A percentile compares a stretch with the other conserved stretches of the same genome.
Evolutionary conservation across 2,329 filamentous ascomycete genomes (phyloP).

Genomic region (Claviceps sp.): DNA sequence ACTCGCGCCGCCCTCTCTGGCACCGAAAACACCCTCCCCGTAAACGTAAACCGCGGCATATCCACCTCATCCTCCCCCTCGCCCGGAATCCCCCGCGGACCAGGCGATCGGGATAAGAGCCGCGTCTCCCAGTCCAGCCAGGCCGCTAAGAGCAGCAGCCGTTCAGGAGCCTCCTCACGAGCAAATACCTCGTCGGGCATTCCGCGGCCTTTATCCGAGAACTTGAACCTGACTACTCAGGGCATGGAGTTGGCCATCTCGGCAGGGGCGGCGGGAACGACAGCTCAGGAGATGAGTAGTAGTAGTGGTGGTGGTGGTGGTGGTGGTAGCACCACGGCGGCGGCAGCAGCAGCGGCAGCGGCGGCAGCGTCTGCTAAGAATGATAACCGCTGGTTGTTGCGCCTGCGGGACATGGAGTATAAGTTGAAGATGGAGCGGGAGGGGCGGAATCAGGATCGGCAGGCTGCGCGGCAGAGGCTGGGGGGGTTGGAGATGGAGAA

Average conservation of each 20-base stretch:
- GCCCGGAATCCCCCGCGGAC: conserved; percentile 39
- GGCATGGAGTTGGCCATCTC: conserved; percentile 16
- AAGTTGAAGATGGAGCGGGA: conserved; percentile 85
- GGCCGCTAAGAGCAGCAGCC: conserved; percentile 12
- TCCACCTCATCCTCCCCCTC: conserved; percentile 30
- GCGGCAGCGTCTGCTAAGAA: conserved; percentile 13
- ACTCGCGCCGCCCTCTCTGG: conserved; percentile 32
- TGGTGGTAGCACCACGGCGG: conserved; percentile 4
- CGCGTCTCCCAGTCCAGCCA: conserved; percentile 19
- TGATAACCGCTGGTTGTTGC: conserved; percentile 71
- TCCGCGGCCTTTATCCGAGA: conserved; percentile 13
- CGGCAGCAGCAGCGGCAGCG: conserved; percentile 2
- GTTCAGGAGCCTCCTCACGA: conserved; percentile 19
- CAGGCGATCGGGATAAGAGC: conserved; percentile 32
- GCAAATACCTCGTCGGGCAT: conserved; percentile 16
- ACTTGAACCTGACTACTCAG: not conserved
- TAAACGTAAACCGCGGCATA: conserved; percentile 9
- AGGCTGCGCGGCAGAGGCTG: conserved; percentile 65
- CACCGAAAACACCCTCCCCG: conserved; percentile 18
- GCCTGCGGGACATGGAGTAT: conserved; percentile 75
- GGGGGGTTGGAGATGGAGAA: conserved; percentile 66
- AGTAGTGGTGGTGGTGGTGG: not conserved
- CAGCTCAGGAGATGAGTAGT: not conserved
- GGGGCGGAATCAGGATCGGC: conserved; percentile 69
- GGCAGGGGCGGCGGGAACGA: not conserved